Percentiles rank a stretch among this genome's conserved stretches.
phyloP scores from a whole-genome alignment of 176 grass and related monocot species.

The Aechmea fasciata region DNA sequence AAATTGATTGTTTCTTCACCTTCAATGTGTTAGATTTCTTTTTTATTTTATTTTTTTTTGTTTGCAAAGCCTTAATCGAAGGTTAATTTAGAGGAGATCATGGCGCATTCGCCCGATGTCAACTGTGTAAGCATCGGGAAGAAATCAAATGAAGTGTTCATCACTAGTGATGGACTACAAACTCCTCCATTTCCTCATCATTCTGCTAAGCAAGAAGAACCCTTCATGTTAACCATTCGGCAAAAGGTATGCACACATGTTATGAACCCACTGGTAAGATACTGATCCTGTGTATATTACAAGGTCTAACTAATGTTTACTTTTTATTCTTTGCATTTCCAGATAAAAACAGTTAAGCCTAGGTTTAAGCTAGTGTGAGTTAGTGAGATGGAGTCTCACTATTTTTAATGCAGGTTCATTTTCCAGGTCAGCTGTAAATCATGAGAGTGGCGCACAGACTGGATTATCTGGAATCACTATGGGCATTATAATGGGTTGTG shows the following conservation, averaged over 20 bases:
- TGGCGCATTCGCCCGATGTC: no score
- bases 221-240: not conserved
- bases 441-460: slow-evolving; percentile 80
- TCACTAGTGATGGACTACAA: not conserved
- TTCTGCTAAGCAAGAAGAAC: slow-evolving; percentile 17
- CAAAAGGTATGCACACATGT: no score
- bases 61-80: no score
- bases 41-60: no score
- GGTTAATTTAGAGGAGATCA: no score
- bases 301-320: slow-evolving; percentile 7
- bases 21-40: no score
- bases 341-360: slow-evolving; percentile 1
- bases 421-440: slow-evolving; percentile 97
- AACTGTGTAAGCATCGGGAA: no score
- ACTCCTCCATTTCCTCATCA: slow-evolving; percentile 30
- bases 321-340: slow-evolving; percentile 14
- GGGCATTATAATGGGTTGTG: slow-evolving; percentile 75
- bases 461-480: slow-evolving; percentile 94
- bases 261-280: slow-evolving; percentile 80
- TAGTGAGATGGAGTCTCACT: slow-evolving; percentile 13
- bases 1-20: no score
- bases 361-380: slow-evolving; percentile 10
- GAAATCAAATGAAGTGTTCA: no score
- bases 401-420: slow-evolving; percentile 68
- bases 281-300: slow-evolving; percentile 1